Conservation (phyloP, 1,139 yeast species). For the Hansenula sp. region DNA sequence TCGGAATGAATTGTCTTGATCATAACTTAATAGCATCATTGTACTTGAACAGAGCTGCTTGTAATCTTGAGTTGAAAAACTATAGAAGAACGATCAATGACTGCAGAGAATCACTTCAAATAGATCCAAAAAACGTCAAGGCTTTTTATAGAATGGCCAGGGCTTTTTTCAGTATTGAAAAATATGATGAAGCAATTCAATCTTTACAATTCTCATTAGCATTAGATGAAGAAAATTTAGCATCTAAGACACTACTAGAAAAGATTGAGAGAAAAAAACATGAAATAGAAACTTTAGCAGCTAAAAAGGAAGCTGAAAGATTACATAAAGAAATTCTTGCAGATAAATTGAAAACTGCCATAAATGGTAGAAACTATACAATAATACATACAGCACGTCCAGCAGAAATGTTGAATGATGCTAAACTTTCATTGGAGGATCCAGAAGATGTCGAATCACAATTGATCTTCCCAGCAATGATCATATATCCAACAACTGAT, state of each 20-base stretch:
- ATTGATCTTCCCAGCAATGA: slow-evolving; percentile 72
- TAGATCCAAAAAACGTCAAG: slow-evolving; percentile 71
- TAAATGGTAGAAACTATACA: slow-evolving; percentile 50
- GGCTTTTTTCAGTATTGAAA: slow-evolving; percentile 69
- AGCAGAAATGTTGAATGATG: slow-evolving; percentile 30
- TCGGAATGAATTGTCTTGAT: slow-evolving; percentile 64
- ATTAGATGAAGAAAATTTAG: slow-evolving; percentile 55
- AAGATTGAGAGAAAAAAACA: slow-evolving; percentile 39
- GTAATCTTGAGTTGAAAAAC: slow-evolving; percentile 81
- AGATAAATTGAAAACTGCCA: slow-evolving; percentile 47
- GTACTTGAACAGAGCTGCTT: slow-evolving; percentile 82
- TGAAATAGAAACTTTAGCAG: slow-evolving; percentile 22
- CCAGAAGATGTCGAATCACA: slow-evolving; percentile 73
- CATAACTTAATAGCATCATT: slow-evolving; percentile 56
- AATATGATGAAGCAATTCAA: slow-evolving; percentile 68
- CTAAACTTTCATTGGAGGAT: slow-evolving; percentile 55
- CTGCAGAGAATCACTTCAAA: slow-evolving; percentile 64
- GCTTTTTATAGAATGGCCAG: slow-evolving; percentile 84
- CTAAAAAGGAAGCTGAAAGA: slow-evolving; percentile 23
- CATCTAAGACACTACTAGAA: slow-evolving; percentile 42
- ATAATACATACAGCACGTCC: slow-evolving; percentile 49
- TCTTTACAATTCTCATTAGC: slow-evolving; percentile 61
- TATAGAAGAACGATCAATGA: slow-evolving; percentile 85
- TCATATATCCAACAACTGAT: slow-evolving; percentile 79
- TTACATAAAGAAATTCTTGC: slow-evolving; percentile 25